Conservation (phyloP, 768 basidiomycete species). For the Macrolepiota fuliginosa region DNA sequence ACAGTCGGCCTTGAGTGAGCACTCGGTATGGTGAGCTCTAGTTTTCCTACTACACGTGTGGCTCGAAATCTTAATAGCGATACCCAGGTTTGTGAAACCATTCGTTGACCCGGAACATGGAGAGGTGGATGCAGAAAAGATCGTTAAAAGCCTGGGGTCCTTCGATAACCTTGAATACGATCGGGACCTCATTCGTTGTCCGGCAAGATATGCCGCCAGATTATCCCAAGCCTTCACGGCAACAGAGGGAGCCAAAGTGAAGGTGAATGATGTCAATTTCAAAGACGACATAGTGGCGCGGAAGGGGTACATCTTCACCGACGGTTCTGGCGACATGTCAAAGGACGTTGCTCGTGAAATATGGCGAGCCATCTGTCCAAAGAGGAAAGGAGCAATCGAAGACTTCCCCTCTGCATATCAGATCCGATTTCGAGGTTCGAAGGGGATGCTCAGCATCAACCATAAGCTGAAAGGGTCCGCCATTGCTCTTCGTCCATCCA, state of each 20-base stretch:
- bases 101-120: constrained; percentile 36
- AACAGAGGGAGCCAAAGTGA: constrained; percentile 50
- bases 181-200: constrained; percentile 45
- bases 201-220: constrained; percentile 67
- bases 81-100: constrained; percentile 55
- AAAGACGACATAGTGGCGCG: constrained; percentile 30
- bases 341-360: constrained; percentile 50
- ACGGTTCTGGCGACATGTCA: constrained; percentile 67
- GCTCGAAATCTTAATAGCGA: not conserved
- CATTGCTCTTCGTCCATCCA: constrained; percentile 52
- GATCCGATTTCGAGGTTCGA: constrained; percentile 59
- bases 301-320: constrained; percentile 52
- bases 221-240: constrained; percentile 73
- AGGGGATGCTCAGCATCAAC: constrained; percentile 62
- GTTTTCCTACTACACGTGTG: not conserved
- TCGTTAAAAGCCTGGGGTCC: constrained; percentile 52
- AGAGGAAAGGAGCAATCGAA: constrained; percentile 20
- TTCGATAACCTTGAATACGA: constrained; percentile 49
- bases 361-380: constrained; percentile 32
- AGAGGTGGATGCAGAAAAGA: constrained; percentile 37
- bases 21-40: constrained; percentile 46
- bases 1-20: constrained; percentile 65
- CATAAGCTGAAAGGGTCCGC: constrained; percentile 40
- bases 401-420: constrained; percentile 50
- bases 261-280: constrained; percentile 41